These are phyloP conservation scores for Kodamaea neixiangensis DNA, from an alignment of 805 yeast species.

Conservation along the genomic window DNA sequence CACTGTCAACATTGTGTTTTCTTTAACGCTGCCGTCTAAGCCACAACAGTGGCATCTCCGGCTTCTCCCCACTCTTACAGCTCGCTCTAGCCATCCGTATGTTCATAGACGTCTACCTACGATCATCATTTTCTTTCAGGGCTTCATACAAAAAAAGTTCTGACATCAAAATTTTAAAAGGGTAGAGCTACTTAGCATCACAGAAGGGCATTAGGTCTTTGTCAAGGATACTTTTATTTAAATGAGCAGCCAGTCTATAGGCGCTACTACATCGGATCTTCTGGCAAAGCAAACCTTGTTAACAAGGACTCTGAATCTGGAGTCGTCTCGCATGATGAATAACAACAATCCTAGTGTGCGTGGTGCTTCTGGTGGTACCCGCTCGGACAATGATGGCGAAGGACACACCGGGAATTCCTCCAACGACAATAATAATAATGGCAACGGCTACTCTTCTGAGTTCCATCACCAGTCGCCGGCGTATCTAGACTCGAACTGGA, in stretches of 20 bases:
- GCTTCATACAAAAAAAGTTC: not conserved
- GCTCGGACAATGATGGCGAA: not conserved
- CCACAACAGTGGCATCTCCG: not conserved
- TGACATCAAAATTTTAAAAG: not conserved
- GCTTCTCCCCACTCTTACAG: not conserved
- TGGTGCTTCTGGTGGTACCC: not conserved
- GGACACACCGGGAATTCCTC: not conserved
- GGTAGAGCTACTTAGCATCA: not conserved
- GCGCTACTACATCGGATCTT: not conserved
- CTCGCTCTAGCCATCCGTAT: not conserved
- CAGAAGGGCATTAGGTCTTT: not conserved
- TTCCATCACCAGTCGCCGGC: conserved; percentile 8
- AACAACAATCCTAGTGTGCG: not conserved
- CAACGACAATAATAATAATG: not conserved
- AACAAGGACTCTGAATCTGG: not conserved
- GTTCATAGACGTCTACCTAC: not conserved
- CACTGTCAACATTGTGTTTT: too few species aligned
- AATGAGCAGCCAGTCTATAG: not conserved
- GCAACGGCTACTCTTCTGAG: conserved; percentile 10
- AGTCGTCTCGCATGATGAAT: not conserved
- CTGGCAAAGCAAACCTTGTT: not conserved
- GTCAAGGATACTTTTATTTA: not conserved
- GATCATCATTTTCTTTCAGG: not conserved
- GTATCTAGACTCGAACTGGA: conserved; percentile 35
- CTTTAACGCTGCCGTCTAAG: too few species aligned